Evolutionary conservation across 768 basidiomycete genomes (phyloP), one percentile per base, ranked within the genome.

Genomic region (Paxillus rubicundulus): DNA sequence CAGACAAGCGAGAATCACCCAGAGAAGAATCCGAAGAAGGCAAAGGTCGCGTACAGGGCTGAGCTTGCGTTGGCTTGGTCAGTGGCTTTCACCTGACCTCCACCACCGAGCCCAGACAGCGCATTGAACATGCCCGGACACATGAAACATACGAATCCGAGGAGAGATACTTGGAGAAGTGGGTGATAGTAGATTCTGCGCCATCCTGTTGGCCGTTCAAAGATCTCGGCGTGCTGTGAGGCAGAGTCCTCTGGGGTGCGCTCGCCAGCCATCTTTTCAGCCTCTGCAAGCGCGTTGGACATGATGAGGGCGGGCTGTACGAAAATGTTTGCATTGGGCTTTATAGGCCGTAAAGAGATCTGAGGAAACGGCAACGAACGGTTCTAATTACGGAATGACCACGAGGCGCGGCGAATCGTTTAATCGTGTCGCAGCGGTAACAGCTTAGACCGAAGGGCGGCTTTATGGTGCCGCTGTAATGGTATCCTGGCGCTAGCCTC

Each of bases 81-180:
- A 3, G 72, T 75, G 3, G 78, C 47, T 59, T 87, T 83, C 39
- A 89, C 62, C 68, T 87, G 86, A 0, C 91, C 91, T 39, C 87
- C 89, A 40, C 79, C 89, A 4, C 92, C 91, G 41, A 94, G 76
- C 32, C 90, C 89, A 50, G 81, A 86, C 61, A 91, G 72, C 0
- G 89, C 83, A 61, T 91, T 92, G 71, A 88, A 91, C 51, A 90
- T 78, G 53, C 89, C 89, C 66, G 71, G 71, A 50, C 73, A 57
- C 81, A 83, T 80, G 63, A 83, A 83, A 54, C 61, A 68, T 33
- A 89, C 82, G 44, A 89, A 75, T 38, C 86, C 89, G 14, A 89
- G 73, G 68, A 91, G 71, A 0, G 49, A 49, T 45, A 87, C 71
- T 47, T 68, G 67, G 13, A 57, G 32, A 18, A 50, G 1, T 0